Percentiles rank a stretch among this genome's conserved stretches.
phyloP scores from a whole-genome alignment of 495 filamentous ascomycete species.

The Aspergillus baeticus region DNA sequence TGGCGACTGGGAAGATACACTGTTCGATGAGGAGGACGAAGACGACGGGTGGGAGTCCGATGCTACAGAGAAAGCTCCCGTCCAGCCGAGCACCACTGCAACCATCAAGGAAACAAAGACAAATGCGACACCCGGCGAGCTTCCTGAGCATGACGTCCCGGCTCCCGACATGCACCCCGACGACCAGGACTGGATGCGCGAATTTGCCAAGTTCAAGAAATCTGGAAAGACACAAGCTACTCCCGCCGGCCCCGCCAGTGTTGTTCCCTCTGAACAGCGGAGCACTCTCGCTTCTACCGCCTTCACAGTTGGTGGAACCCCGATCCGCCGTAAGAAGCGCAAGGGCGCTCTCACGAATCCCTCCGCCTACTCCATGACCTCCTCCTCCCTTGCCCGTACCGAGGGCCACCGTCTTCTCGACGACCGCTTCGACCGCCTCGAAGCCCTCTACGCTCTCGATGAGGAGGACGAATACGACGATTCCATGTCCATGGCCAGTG shows the following conservation, averaged over 20 bases:
- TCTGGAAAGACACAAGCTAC: constrained; percentile 54
- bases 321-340: constrained; percentile 79
- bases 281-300: constrained; percentile 68
- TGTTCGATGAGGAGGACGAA: constrained; percentile 62
- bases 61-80: constrained; percentile 73
- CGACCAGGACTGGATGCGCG: constrained; percentile 78
- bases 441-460: constrained; percentile 78
- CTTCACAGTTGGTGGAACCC: constrained; percentile 68
- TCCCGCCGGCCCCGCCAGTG: constrained; percentile 36
- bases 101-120: constrained; percentile 15
- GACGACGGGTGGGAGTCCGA: constrained; percentile 92
- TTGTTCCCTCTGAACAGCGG: constrained; percentile 49
- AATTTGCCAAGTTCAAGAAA: constrained; percentile 88
- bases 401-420: constrained; percentile 87
- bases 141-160: constrained; percentile 44
- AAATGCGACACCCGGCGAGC: constrained; percentile 30
- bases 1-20: constrained; percentile 63
- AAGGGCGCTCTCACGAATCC: constrained; percentile 88
- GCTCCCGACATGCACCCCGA: constrained; percentile 43
- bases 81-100: constrained; percentile 37
- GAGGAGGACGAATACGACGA: constrained; percentile 62
- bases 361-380: constrained; percentile 95
- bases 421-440: constrained; percentile 85
- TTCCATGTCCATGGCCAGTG: constrained; percentile 52
- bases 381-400: constrained; percentile 81